A percentile compares a stretch with the other conserved stretches of the same genome.
phyloP scores from a whole-genome alignment of 257 asterid genomes.

The Scutellaria barbata region DNA sequence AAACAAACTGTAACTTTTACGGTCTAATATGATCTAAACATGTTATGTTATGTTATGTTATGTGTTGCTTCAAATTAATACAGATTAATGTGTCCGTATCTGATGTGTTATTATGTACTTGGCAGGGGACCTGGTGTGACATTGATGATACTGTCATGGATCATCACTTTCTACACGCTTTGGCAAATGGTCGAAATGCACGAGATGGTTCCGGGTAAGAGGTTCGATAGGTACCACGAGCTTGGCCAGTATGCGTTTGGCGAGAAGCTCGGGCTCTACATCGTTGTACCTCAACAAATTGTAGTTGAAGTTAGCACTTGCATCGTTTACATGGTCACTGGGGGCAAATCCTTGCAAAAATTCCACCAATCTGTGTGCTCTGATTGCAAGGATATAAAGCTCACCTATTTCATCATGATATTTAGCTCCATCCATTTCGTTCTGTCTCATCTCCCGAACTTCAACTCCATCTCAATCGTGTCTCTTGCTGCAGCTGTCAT shows the following conservation, averaged over 20 bases:
- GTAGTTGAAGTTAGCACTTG: slow-evolving; percentile 55
- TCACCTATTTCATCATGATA: slow-evolving; percentile 49
- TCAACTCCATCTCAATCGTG: slow-evolving; percentile 49
- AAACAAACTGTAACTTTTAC: too few relatives aligned
- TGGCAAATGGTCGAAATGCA: slow-evolving; percentile 66
- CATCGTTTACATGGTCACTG: slow-evolving; percentile 57
- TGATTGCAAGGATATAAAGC: slow-evolving; percentile 39
- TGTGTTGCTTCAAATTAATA: too few relatives aligned
- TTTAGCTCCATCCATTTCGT: slow-evolving; percentile 49
- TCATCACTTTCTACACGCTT: slow-evolving; percentile 52
- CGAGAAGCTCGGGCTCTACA: slow-evolving; percentile 49
- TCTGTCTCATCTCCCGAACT: slow-evolving; percentile 53
- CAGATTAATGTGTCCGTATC: too few relatives aligned
- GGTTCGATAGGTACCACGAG: slow-evolving; percentile 59
- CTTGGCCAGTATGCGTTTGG: slow-evolving; percentile 53
- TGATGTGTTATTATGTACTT: background rate
- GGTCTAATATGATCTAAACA: too few relatives aligned
- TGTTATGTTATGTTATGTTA: too few relatives aligned
- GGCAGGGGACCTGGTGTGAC: slow-evolving; percentile 53
- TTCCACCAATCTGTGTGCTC: slow-evolving; percentile 42
- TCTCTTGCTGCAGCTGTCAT: slow-evolving; percentile 54
- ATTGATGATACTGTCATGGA: slow-evolving; percentile 46
- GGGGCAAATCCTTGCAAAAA: slow-evolving; percentile 50
- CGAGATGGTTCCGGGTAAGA: slow-evolving; percentile 52
- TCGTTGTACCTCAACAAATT: slow-evolving; percentile 52